Conservation (phyloP, 352 stramenopile genomes). For the Globisporangium echinulatum region DNA sequence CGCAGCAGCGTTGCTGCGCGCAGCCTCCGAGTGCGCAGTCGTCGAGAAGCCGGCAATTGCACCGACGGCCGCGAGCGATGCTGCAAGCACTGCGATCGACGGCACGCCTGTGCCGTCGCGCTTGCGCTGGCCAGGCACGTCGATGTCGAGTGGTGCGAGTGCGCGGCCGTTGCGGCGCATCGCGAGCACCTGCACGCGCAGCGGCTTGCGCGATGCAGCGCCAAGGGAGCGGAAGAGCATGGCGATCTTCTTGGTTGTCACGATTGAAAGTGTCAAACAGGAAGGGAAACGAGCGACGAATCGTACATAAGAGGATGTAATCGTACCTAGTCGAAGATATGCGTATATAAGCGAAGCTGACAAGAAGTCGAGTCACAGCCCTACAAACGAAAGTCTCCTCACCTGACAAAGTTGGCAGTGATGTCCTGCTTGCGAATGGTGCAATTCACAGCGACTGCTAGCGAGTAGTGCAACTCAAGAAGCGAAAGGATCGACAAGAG, state of each 20-base stretch:
- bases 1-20: not conserved
- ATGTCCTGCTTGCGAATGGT: too few species aligned
- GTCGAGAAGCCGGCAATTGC: constrained; percentile 15
- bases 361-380: too few species aligned
- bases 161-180: constrained; percentile 13
- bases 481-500: too few species aligned
- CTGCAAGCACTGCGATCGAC: constrained; percentile 2
- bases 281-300: too few species aligned
- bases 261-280: constrained; percentile 5
- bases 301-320: too few species aligned
- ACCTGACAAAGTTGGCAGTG: too few species aligned
- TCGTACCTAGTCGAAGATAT: too few species aligned
- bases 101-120: not conserved
- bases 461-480: too few species aligned
- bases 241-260: not conserved
- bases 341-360: too few species aligned
- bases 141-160: constrained; percentile 9
- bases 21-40: constrained; percentile 11
- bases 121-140: constrained; percentile 2
- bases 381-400: too few species aligned
- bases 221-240: constrained; percentile 20
- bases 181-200: constrained; percentile 16
- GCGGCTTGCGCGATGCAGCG: constrained; percentile 13
- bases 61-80: constrained; percentile 4
- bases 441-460: too few species aligned